phyloP scores from a whole-genome alignment of 2,329 filamentous ascomycete species.

The Cladosporium sp. region DNA sequence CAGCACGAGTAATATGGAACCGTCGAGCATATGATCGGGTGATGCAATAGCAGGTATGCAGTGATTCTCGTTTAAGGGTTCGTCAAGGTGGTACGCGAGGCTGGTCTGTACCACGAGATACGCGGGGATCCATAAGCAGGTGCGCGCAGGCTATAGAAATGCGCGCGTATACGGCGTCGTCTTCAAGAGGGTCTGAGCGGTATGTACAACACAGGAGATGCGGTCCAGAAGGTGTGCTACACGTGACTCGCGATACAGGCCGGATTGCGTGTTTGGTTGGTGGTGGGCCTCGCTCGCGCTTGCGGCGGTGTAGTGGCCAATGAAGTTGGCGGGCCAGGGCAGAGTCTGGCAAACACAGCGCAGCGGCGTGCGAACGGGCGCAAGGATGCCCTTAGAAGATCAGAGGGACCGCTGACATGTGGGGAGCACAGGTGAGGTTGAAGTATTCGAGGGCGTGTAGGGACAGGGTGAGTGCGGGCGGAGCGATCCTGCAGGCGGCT shows the following conservation, averaged over 20 bases:
- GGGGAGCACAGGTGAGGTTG: constrained; percentile 1
- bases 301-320: not conserved
- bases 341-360: constrained; percentile 2
- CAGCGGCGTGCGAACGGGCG: constrained; percentile 9
- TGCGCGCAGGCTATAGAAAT: not conserved
- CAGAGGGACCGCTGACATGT: constrained; percentile 1
- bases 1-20: constrained; percentile 1
- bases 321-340: not conserved
- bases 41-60: constrained; percentile 1
- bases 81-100: constrained; percentile 10
- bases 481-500: not conserved
- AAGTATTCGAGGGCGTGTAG: not conserved
- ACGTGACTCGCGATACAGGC: constrained; percentile 3
- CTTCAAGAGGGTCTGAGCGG: not conserved
- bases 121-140: constrained; percentile 10
- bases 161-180: not conserved
- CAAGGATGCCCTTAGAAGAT: constrained; percentile 1
- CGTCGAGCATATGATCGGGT: constrained; percentile 7
- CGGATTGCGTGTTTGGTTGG: not conserved
- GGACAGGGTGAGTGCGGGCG: not conserved
- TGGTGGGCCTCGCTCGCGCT: constrained; percentile 1
- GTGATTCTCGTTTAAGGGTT: not conserved
- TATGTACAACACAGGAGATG: not conserved
- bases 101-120: not conserved
- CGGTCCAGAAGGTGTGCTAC: not conserved